Evolutionary conservation across 2,329 filamentous ascomycete species (phyloP).

Genomic region (Ceratocystis alfenasii): DNA sequence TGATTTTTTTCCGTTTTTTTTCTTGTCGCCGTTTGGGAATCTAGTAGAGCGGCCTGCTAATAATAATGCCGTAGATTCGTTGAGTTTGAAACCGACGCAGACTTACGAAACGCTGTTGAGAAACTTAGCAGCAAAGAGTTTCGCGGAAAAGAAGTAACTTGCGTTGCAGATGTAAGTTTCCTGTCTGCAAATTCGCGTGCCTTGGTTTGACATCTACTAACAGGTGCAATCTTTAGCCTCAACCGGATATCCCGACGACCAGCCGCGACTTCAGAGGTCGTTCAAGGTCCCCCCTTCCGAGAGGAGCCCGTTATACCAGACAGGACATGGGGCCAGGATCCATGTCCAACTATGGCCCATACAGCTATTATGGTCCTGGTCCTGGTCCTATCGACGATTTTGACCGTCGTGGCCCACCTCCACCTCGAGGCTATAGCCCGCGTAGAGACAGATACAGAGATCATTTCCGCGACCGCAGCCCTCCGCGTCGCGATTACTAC

Average conservation of each 20-base stretch:
- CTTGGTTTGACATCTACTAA: conserved; percentile 3
- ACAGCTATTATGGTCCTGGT: conserved; percentile 1
- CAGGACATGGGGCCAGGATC: conserved; percentile 12
- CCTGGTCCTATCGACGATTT: conserved; percentile 52
- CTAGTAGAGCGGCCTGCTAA: not conserved
- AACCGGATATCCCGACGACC: conserved; percentile 49
- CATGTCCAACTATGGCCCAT: conserved; percentile 5
- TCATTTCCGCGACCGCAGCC: conserved; percentile 79
- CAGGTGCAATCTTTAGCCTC: conserved; percentile 42
- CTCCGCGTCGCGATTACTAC: conserved; percentile 77
- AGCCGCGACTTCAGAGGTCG: conserved; percentile 52
- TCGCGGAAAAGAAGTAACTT: conserved; percentile 77
- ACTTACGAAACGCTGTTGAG: conserved; percentile 82
- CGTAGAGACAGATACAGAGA: conserved; percentile 53
- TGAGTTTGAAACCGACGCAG: conserved; percentile 87
- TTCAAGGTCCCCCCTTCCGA: conserved; percentile 60
- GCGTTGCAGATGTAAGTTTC: conserved; percentile 67
- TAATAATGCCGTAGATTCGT: conserved; percentile 58
- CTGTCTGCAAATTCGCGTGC: not conserved
- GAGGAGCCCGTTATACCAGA: conserved; percentile 34
- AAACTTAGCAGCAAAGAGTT: conserved; percentile 90
- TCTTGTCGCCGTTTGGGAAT: too few relatives aligned
- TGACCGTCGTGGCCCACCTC: conserved; percentile 54
- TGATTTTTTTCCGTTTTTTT: not conserved
- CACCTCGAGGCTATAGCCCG: conserved; percentile 70